phyloP scores from a whole-genome alignment of 495 filamentous ascomycete genomes.

The Podospora australis region DNA sequence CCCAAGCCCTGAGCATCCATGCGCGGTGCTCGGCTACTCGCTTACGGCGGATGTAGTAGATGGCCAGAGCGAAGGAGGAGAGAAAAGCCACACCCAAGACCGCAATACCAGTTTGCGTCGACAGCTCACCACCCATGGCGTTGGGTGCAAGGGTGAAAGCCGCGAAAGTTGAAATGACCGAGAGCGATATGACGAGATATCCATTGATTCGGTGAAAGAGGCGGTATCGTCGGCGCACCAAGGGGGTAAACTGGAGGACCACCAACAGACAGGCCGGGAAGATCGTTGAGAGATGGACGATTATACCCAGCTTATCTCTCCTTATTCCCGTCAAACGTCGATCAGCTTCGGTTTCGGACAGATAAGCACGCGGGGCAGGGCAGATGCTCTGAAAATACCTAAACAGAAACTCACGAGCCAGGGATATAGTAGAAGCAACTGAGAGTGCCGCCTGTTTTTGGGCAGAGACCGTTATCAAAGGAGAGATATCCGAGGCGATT shows the following conservation, averaged over 20 bases:
- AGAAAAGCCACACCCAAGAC: constrained; percentile 33
- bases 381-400: too few species aligned
- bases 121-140: constrained; percentile 40
- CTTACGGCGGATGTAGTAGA: constrained; percentile 46
- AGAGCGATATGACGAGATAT: constrained; percentile 42
- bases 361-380: constrained; percentile 19
- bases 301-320: constrained; percentile 40
- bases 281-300: constrained; percentile 41
- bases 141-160: constrained; percentile 39
- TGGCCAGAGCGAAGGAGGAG: constrained; percentile 31
- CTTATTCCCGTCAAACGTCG: too few species aligned
- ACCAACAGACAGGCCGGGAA: constrained; percentile 44
- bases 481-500: constrained; percentile 32
- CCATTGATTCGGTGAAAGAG: constrained; percentile 49
- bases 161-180: constrained; percentile 34
- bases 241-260: constrained; percentile 46
- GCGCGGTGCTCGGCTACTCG: constrained; percentile 52
- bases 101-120: constrained; percentile 32
- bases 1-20: constrained; percentile 51
- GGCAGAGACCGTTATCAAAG: constrained; percentile 20
- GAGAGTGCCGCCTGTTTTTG: constrained; percentile 24
- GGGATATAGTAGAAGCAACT: constrained; percentile 43
- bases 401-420: constrained; percentile 5
- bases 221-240: constrained; percentile 40
- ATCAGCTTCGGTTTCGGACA: too few species aligned